Evolutionary conservation across 352 stramenopile species (phyloP).

Genomic region (Phytopythium helicoides): DNA sequence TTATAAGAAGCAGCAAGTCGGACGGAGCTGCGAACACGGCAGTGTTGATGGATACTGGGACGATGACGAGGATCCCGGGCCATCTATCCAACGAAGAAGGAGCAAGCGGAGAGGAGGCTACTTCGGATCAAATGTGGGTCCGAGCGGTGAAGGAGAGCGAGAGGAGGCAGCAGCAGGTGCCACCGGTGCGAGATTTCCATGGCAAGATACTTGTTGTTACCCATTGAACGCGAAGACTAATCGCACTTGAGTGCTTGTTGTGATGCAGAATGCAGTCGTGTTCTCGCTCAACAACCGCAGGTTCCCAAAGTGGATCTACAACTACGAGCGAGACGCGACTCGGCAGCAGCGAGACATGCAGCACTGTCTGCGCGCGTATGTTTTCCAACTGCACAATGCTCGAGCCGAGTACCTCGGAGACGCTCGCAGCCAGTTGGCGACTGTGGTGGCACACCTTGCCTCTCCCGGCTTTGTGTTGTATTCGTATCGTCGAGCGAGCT

Average conservation of each 20-base stretch:
- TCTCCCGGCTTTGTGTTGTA: conserved; percentile 29
- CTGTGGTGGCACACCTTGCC: conserved; percentile 33
- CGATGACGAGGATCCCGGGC: too few species aligned
- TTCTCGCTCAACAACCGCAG: conserved; percentile 53
- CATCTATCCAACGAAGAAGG: too few species aligned
- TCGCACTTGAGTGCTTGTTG: neutral
- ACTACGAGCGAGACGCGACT: conserved; percentile 45
- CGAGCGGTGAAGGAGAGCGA: too few species aligned
- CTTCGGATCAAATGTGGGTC: too few species aligned
- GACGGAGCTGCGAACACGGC: too few species aligned
- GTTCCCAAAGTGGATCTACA: conserved; percentile 53
- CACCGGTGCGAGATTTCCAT: too few species aligned
- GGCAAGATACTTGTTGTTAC: too few species aligned
- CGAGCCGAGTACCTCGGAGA: conserved; percentile 1
- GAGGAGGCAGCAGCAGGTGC: too few species aligned
- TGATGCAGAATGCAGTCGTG: conserved; percentile 25
- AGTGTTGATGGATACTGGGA: too few species aligned
- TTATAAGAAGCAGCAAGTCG: too few species aligned
- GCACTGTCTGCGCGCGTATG: conserved; percentile 40
- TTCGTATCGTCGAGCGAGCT: conserved; percentile 34
- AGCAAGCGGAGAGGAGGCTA: too few species aligned
- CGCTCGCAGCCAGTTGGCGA: conserved; percentile 7
- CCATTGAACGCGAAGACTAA: too few species aligned
- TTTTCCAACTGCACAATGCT: conserved; percentile 22
- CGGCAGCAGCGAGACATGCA: conserved; percentile 44